These are phyloP conservation scores for Blastobotrys americana DNA, from an alignment of 805 yeast species.

Conservation along the genomic window DNA sequence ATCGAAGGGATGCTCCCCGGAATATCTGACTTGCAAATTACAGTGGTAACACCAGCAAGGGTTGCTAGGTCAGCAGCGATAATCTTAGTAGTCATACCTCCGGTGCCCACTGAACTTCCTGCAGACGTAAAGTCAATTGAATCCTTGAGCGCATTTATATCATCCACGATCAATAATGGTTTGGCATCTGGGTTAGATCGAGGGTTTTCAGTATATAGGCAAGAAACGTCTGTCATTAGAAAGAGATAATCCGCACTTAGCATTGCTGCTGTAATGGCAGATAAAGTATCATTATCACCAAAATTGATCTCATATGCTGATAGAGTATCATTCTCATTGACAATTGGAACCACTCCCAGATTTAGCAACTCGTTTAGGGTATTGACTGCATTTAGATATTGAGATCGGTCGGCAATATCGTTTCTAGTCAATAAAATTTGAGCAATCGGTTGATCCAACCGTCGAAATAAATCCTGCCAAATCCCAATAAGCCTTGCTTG, in stretches of 20 bases:
- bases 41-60: constrained; percentile 89
- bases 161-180: constrained; percentile 73
- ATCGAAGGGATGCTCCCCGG: constrained; percentile 71
- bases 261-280: constrained; percentile 95
- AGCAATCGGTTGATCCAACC: constrained; percentile 77
- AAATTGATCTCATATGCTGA: constrained; percentile 91
- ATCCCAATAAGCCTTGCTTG: constrained; percentile 86
- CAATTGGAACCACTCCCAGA: constrained; percentile 92
- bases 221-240: constrained; percentile 93
- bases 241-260: constrained; percentile 87
- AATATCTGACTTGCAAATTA: constrained; percentile 69
- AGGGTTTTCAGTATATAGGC: constrained; percentile 90
- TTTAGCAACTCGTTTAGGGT: constrained; percentile 70
- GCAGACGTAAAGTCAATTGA: constrained; percentile 67
- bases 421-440: constrained; percentile 89
- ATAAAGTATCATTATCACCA: constrained; percentile 94
- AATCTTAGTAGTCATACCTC: constrained; percentile 98
- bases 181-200: constrained; percentile 73
- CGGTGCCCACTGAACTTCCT: constrained; percentile 93
- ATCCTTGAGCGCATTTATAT: constrained; percentile 58
- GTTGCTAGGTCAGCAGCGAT: constrained; percentile 96
- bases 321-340: constrained; percentile 92
- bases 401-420: constrained; percentile 86
- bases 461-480: constrained; percentile 83
- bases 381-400: constrained; percentile 86